Evolutionary conservation across 2,329 filamentous ascomycete genomes (phyloP).

Genomic region (Trichoderma endophyticum): DNA sequence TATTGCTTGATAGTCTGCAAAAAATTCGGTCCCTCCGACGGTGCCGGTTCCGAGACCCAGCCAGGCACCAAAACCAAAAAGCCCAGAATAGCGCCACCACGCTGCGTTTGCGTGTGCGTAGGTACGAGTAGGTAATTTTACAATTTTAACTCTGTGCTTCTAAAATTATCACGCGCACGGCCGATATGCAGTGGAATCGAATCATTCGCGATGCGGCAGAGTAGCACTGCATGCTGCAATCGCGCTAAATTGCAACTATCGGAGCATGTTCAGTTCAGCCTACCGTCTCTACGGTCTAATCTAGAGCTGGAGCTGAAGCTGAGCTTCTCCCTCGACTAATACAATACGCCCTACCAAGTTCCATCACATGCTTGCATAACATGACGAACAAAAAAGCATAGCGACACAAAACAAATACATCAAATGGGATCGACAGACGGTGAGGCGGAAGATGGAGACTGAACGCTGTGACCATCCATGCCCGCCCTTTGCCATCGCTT

Average conservation of each 20-base stretch:
- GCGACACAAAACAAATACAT: neutral
- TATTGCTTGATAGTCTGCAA: slow-evolving; percentile 5
- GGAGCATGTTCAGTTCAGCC: neutral
- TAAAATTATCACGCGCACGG: slow-evolving; percentile 16
- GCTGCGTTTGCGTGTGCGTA: neutral
- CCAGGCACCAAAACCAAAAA: neutral
- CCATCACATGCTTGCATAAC: neutral
- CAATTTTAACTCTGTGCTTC: slow-evolving; percentile 1
- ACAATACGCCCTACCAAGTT: neutral
- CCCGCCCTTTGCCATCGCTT: neutral
- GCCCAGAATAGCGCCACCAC: neutral
- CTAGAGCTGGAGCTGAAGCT: neutral
- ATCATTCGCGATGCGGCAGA: neutral
- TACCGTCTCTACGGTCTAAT: too few relatives aligned
- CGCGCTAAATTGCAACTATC: neutral
- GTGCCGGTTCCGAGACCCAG: slow-evolving; percentile 5
- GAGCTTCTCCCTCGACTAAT: neutral
- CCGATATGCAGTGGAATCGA: neutral
- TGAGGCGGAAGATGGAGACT: neutral
- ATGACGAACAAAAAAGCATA: neutral
- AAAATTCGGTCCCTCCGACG: slow-evolving; percentile 4
- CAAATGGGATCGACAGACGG: slow-evolving; percentile 2
- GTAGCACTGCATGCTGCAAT: neutral
- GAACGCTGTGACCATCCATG: neutral
- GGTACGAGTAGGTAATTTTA: neutral